Evolutionary conservation across 345 rosid genomes (phyloP).

Genomic region (Trapa incisa): DNA sequence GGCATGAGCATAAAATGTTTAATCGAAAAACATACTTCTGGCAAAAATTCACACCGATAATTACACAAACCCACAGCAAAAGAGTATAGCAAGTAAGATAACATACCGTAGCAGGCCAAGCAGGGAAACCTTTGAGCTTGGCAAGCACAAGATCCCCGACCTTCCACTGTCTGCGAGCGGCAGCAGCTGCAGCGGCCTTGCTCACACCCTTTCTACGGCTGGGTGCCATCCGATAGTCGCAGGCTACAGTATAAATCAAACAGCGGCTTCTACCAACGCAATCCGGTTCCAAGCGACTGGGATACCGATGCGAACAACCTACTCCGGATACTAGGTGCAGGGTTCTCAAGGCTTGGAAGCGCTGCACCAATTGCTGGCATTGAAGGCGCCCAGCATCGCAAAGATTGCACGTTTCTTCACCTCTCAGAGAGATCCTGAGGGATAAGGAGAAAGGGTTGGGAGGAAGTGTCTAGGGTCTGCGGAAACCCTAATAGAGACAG

Average conservation of each 20-base stretch:
- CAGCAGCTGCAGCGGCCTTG: conserved; percentile 70
- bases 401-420: not conserved
- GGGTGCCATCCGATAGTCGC: conserved; percentile 57
- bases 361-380: conserved; percentile 36
- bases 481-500: conserved; percentile 18
- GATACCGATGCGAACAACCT: not conserved
- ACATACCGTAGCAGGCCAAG: conserved; percentile 93
- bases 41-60: too few relatives aligned
- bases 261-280: not conserved
- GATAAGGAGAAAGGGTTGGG: not conserved
- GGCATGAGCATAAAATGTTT: not conserved
- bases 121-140: conserved; percentile 89
- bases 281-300: conserved; percentile 4
- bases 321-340: conserved; percentile 4
- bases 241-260: not conserved
- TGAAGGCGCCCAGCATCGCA: conserved; percentile 24
- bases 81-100: not conserved
- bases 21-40: too few relatives aligned
- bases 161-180: conserved; percentile 81
- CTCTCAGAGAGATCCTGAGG: not conserved
- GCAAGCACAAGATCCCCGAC: conserved; percentile 98
- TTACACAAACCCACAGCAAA: not conserved
- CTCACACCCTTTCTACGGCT: conserved; percentile 60
- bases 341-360: not conserved
- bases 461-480: conserved; percentile 6